Evolutionary conservation across 1,139 yeast species (phyloP).

Genomic region (Diutina mesorugosa): DNA sequence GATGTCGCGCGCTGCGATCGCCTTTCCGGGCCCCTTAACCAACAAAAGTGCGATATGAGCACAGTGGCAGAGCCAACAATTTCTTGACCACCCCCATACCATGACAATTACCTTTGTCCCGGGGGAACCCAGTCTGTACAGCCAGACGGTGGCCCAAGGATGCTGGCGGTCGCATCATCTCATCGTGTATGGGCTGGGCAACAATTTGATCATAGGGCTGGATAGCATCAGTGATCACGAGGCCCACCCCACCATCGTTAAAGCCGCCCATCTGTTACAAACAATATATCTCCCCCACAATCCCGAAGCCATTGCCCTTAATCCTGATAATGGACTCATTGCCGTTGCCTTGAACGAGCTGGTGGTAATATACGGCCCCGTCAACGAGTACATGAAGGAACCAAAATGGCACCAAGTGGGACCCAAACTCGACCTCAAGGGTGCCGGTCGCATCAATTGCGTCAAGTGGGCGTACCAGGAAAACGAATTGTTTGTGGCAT

Average conservation of each 20-base stretch:
- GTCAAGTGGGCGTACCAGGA: slow-evolving; percentile 55
- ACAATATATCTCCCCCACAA: slow-evolving; percentile 63
- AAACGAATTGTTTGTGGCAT: slow-evolving; percentile 51
- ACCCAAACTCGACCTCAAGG: not conserved
- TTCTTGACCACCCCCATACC: not conserved
- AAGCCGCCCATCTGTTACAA: slow-evolving; percentile 31
- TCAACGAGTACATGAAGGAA: slow-evolving; percentile 26
- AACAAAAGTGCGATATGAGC: not conserved
- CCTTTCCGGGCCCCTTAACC: not conserved
- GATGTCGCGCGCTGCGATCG: not conserved
- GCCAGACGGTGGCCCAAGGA: slow-evolving; percentile 45
- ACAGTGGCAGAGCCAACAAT: not conserved
- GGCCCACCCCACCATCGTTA: not conserved
- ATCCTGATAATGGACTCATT: slow-evolving; percentile 42
- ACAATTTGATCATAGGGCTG: slow-evolving; percentile 50
- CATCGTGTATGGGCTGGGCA: slow-evolving; percentile 76
- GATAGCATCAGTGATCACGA: not conserved
- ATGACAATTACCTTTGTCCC: slow-evolving; percentile 69
- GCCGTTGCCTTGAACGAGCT: slow-evolving; percentile 29
- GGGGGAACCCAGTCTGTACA: slow-evolving; percentile 62
- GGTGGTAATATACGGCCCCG: slow-evolving; percentile 28
- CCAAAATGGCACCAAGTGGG: slow-evolving; percentile 31
- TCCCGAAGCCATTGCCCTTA: slow-evolving; percentile 54
- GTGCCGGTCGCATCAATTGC: slow-evolving; percentile 23
- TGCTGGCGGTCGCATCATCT: slow-evolving; percentile 59